Conservation (phyloP, 441 rosid genomes). For the Erodium chrysanthum region DNA sequence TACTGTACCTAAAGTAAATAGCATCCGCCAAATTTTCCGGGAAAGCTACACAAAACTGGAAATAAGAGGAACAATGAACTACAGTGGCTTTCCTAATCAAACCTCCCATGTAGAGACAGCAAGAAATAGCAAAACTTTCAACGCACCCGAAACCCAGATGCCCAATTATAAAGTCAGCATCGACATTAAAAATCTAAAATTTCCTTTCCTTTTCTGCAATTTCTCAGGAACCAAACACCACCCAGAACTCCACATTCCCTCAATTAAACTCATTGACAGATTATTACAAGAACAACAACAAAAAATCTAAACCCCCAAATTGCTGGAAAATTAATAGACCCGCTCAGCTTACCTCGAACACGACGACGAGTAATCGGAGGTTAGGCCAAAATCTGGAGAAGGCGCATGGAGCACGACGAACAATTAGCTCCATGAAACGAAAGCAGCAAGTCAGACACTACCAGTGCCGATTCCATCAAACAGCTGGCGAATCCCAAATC, state of each 20-base stretch:
- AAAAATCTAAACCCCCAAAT: constrained; percentile 8
- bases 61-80: not conserved
- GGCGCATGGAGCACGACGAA: constrained; percentile 29
- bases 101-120: not conserved
- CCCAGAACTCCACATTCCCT: constrained; percentile 14
- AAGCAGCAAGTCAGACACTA: constrained; percentile 18
- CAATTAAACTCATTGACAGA: not conserved
- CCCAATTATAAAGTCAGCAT: constrained; percentile 12
- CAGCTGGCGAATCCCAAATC: constrained; percentile 36
- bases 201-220: constrained; percentile 5
- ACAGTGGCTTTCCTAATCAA: constrained; percentile 5
- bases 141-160: constrained; percentile 2
- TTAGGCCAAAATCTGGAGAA: constrained; percentile 26
- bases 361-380: constrained; percentile 42
- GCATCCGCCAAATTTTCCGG: not conserved
- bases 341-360: constrained; percentile 42
- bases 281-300: not conserved
- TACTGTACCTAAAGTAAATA: not conserved
- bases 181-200: constrained; percentile 12
- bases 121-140: not conserved
- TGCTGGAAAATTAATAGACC: constrained; percentile 4
- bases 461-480: constrained; percentile 59
- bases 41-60: not conserved
- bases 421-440: constrained; percentile 61
- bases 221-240: constrained; percentile 14